Base-by-base conservation (phyloP, 2,329 filamentous ascomycete genomes). In the Aspergillus sp. region DNA sequence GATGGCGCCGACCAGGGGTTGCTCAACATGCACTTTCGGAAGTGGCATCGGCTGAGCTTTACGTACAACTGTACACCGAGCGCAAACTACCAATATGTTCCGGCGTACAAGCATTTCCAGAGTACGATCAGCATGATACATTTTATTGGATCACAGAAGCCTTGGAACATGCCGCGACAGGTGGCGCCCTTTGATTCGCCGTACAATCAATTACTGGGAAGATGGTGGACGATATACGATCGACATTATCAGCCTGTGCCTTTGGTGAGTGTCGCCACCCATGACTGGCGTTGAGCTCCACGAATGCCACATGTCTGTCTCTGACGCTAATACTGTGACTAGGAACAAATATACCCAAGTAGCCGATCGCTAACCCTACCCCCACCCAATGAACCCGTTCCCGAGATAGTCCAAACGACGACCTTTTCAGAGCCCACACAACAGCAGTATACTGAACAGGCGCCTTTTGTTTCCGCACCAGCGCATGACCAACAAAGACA, bases 41-140 rank as follows among this genome's bases (percentile, higher is more conserved):
- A 85, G 63, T 97, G 89, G 86, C 89, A 97, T 77, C 89, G 93
- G 67, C 79, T 99, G 72, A 93, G 91, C 79, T 99, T 99, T 79
- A 90, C 89, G 54, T 99, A 98, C 83, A 99, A 99, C 76, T 95
- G 95, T 77, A 99, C 95, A 0, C 95, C 95, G 1, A 97, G 92
- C 65, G 93, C 91, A 25, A 93, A 97, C 76, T 99, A 99, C 80
- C 95, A 99, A 80, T 99, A 98, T 79, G 85, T 97, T 59, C 95
- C 95, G 13, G 95, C 95, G 56, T 99, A 96, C 79, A 87, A 89
- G 67, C 92, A 98, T 82, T 96, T 96, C 77, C 91, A 96, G 78
- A 91, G 90, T 52, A 91, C 87, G 69, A 96, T 99, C 71, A 93
- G 85, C 73, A 86, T 96, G 81, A 89, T 96, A 28, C 95, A 99